Evolutionary conservation across 129 eudicot genomes (phyloP), one percentile per base, ranked within the genome.

Genomic region (Flaveria ramosissima): DNA sequence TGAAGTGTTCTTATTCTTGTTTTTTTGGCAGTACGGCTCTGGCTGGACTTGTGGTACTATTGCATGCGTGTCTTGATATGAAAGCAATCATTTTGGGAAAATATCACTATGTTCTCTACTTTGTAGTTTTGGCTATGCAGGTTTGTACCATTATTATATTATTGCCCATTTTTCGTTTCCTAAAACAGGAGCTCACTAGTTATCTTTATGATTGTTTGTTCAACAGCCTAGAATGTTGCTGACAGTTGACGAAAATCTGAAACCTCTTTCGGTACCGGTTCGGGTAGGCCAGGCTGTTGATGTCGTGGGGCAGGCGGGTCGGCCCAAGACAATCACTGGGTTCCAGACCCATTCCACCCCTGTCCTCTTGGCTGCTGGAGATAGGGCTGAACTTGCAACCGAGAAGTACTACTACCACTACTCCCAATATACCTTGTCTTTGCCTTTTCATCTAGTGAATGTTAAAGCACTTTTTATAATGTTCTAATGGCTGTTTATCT

Each of bases 341-440:
- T 95, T 95, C 83, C 99, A 95, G 83, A 95, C 99, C 62, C 99
- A 95, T 83, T 87, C 99, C 0, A 95, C 99, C 43, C 99, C 99
- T 0, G 97, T 95, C 43, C 93, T 94, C 46, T 85, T 95, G 68
- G 85, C 99, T 55, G 97, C 89, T n/a, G 99, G 99, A 23, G 99
- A 95, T 61, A 83, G 99, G 74, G 99, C 99, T 19, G 99, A 95
- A 80, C 99, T 95, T 13, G 99, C 99, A 20, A 91, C 99, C 2
- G 99, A 95, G 63, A 95, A 91, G 97, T 63, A 63, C 67, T 26
- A 24, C 67, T 63, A 63, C 67, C 13, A 24, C 67, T 61, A 13
- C 69, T 30, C 0, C 15, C 87, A 79, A 26, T 36, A 8, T 45
- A 24, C 30, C 52, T 20, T 7, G 66, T 39, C n/a, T 4, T 8